A percentile compares a stretch with the other conserved stretches of the same genome.
Conservation (phyloP, 129 eudicot genomes). For the Glebionis coronaria region DNA sequence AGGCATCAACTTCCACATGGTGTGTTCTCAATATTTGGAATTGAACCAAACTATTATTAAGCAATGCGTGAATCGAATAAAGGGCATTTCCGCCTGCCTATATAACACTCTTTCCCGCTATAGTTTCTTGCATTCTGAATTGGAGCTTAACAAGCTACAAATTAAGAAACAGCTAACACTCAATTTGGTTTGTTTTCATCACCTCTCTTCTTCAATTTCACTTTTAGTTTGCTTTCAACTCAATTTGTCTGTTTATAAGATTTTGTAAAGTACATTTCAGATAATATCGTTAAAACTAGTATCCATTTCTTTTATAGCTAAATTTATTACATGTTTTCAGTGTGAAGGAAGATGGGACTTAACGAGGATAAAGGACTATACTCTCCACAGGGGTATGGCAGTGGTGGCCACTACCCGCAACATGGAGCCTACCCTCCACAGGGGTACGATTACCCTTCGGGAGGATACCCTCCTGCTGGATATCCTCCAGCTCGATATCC, state of each 20-base stretch:
- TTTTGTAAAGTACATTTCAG: not conserved
- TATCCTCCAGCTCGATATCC: constrained; percentile 22
- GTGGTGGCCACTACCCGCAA: constrained; percentile 41
- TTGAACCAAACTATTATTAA: not conserved
- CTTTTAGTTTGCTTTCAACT: not conserved
- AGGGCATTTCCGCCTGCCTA: constrained; percentile 19
- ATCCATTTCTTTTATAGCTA: not conserved
- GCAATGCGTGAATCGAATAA: constrained; percentile 27
- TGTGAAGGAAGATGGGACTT: constrained; percentile 24
- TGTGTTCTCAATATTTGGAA: constrained; percentile 19
- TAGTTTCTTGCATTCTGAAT: constrained; percentile 9
- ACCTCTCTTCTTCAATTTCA: not conserved
- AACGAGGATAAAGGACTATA: constrained; percentile 53
- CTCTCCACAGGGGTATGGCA: constrained; percentile 41
- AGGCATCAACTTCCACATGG: constrained; percentile 7
- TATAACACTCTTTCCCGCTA: constrained; percentile 4
- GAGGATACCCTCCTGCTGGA: constrained; percentile 26
- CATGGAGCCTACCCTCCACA: constrained; percentile 29
- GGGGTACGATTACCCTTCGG: constrained; percentile 35
- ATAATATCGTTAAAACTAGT: too few relatives aligned
- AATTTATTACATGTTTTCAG: not conserved
- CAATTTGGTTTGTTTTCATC: constrained; percentile 22
- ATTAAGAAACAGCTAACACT: not conserved
- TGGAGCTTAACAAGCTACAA: constrained; percentile 9
- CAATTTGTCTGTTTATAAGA: not conserved